Evolutionary conservation across 2,329 filamentous ascomycete species (phyloP).

Genomic region (Immersiporthe knoxdaviesiana): DNA sequence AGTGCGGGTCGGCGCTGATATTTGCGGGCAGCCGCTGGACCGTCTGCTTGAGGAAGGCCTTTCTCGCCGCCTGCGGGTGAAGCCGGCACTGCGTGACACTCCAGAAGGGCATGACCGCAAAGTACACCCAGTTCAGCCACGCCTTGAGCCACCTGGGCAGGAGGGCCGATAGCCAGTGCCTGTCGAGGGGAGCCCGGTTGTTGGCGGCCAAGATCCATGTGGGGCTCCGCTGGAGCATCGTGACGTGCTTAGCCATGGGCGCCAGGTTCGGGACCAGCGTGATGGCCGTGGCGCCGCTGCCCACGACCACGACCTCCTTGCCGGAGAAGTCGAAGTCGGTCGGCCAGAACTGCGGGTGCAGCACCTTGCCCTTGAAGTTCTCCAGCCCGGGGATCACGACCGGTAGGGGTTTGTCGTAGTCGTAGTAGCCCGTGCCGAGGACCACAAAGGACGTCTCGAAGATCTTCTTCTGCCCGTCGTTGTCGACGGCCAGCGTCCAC

Average conservation of each 20-base stretch:
- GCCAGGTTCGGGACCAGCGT: slow-evolving; percentile 68
- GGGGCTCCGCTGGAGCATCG: slow-evolving; percentile 72
- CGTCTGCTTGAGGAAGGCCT: slow-evolving; percentile 58
- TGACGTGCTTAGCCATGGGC: slow-evolving; percentile 58
- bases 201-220: slow-evolving; percentile 59
- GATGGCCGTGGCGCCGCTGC: slow-evolving; percentile 70
- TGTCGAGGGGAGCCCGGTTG: slow-evolving; percentile 60
- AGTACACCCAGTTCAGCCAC: slow-evolving; percentile 42
- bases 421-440: slow-evolving; percentile 66
- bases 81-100: slow-evolving; percentile 50
- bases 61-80: slow-evolving; percentile 69
- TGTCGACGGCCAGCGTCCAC: slow-evolving; percentile 54
- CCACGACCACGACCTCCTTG: slow-evolving; percentile 70
- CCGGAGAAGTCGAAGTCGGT: slow-evolving; percentile 70
- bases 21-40: slow-evolving; percentile 56
- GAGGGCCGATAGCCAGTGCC: slow-evolving; percentile 68
- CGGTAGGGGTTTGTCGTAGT: slow-evolving; percentile 64
- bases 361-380: slow-evolving; percentile 46
- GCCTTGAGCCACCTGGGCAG: slow-evolving; percentile 39
- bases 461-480: slow-evolving; percentile 36
- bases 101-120: slow-evolving; percentile 21
- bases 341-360: slow-evolving; percentile 75
- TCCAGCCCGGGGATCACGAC: slow-evolving; percentile 49
- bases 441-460: slow-evolving; percentile 40
- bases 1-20: slow-evolving; percentile 50